Conservation (phyloP, 2,329 filamentous ascomycete species). For the Aureobasidium sp. region DNA sequence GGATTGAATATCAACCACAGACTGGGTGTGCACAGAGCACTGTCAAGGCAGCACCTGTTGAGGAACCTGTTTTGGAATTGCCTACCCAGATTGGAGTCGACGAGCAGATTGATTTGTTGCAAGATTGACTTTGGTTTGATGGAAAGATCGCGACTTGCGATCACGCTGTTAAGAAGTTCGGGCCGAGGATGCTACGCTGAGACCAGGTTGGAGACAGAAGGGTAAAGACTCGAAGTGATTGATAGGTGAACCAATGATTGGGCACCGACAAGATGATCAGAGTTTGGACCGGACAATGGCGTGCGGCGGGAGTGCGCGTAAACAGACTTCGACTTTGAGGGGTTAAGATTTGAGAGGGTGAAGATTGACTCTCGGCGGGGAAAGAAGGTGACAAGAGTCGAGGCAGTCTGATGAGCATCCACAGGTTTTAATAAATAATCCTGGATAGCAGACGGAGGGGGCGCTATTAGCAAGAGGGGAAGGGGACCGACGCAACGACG, state of each 20-base stretch:
- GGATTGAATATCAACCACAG: background rate
- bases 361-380: slow-evolving; percentile 15
- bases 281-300: slow-evolving; percentile 14
- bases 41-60: background rate
- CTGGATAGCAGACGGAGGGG: background rate
- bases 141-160: background rate
- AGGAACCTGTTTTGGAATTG: background rate
- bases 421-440: background rate
- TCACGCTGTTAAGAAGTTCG: slow-evolving; percentile 8
- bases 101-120: background rate
- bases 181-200: slow-evolving; percentile 8
- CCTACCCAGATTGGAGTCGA: background rate
- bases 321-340: slow-evolving; percentile 12
- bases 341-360: slow-evolving; percentile 15
- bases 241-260: slow-evolving; percentile 6
- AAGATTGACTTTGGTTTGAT: slow-evolving; percentile 1
- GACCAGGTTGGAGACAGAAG: slow-evolving; percentile 4
- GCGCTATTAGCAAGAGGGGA: slow-evolving; percentile 9
- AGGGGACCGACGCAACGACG: slow-evolving; percentile 1
- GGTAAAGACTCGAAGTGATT: background rate
- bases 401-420: background rate
- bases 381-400: slow-evolving; percentile 9
- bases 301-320: slow-evolving; percentile 15
- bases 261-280: slow-evolving; percentile 7
- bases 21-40: background rate